Evolutionary conservation across 2,329 filamentous ascomycete genomes (phyloP), one percentile per base, ranked within the genome.

Genomic region (Neofusicoccum kwambonambiense): DNA sequence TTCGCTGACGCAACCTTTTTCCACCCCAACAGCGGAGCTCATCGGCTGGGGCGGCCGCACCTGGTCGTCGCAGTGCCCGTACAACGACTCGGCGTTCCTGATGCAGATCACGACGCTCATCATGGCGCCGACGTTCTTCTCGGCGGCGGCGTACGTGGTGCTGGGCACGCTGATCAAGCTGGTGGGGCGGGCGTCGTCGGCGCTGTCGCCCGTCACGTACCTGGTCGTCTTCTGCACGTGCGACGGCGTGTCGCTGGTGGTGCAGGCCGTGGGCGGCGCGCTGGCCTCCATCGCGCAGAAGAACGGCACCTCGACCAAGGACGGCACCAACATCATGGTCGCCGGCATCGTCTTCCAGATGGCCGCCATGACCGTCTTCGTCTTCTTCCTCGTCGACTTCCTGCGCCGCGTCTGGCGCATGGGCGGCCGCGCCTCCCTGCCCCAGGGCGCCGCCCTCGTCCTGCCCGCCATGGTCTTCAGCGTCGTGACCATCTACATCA

Each of bases 221-320:
- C 87, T 86, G 12, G 82, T 82, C 72, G 81, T 87, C 66, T 89
- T 88, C 75, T 84, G 88, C 69, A 70, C 77, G 11, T 85, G 83
- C 69, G 86, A 89, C 68, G 68, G 87, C 50, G 69, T 85, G 61
- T 84, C 83, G 15, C 80, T 89, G 17, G 68, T 85, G 15, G 74
- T 88, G 5, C 86, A 89, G 72, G 85, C 84, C 3, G 79, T 79
- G 8, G 86, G 86, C 11, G 86, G 86, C 64, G 86, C 81, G 58
- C 77, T 87, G 47, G 84, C 87, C 1, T 84, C 86, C 0, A 80
- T 81, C 0, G 83, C 83, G 0, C 75, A 80, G 12, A 70, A 73
- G 1, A 70, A 81, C 17, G 74, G 79, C 7, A 74, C 83, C 42
- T 70, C 79, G 34, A 52, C 60, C 2, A 81, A 83, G 65, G 82